Conservation (phyloP, 768 basidiomycete species). For the Mycena belliarum region DNA sequence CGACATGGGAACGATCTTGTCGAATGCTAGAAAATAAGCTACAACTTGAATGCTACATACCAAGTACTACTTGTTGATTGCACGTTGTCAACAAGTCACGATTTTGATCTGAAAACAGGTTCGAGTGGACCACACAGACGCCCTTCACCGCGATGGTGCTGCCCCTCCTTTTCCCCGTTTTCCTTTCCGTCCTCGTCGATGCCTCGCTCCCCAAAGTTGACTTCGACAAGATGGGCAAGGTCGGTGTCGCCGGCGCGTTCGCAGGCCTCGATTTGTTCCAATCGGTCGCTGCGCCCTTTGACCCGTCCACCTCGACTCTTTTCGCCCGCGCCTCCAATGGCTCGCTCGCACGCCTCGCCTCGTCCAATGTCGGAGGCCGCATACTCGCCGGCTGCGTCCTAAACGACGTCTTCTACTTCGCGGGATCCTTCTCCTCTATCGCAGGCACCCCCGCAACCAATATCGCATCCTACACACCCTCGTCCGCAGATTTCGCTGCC, state of each 20-base stretch:
- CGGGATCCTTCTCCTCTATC: conserved; percentile 81
- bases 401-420: conserved; percentile 71
- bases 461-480: conserved; percentile 72
- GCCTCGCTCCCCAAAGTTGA: conserved; percentile 61
- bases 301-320: conserved; percentile 72
- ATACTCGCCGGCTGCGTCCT: conserved; percentile 76
- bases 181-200: conserved; percentile 32
- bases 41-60: too few species aligned
- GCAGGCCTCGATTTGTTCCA: conserved; percentile 81
- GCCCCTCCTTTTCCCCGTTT: conserved; percentile 27
- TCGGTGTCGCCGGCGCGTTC: conserved; percentile 87
- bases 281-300: conserved; percentile 58
- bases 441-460: conserved; percentile 61
- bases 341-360: conserved; percentile 66
- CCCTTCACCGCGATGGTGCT: conserved; percentile 17
- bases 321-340: conserved; percentile 68
- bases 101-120: neutral
- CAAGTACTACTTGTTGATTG: neutral
- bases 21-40: too few species aligned
- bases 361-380: conserved; percentile 77
- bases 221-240: conserved; percentile 85
- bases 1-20: too few species aligned
- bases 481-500: conserved; percentile 56
- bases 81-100: conserved; percentile 4
- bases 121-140: conserved; percentile 1